These are phyloP conservation scores for Chlamydomonas reinhardtii DNA, from an alignment of 163 green algal genomes.

Conservation along the genomic window DNA sequence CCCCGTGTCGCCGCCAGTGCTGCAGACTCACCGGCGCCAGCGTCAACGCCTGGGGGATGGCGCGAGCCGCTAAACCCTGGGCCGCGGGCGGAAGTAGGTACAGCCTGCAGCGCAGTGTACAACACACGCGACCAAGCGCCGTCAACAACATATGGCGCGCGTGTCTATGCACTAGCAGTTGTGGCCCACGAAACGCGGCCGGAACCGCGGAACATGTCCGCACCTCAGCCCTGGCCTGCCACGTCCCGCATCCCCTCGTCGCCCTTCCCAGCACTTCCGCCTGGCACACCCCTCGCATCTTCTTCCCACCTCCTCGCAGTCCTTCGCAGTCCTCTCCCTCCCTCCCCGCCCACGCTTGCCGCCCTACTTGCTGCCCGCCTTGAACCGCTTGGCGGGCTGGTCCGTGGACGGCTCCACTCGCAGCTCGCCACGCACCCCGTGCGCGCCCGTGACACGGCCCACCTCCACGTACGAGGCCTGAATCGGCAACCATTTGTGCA, in stretches of 20 bases:
- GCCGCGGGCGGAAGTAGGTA: constrained; percentile 27
- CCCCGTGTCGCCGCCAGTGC: too few relatives aligned
- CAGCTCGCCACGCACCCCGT: constrained; percentile 48
- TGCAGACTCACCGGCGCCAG: constrained; percentile 9
- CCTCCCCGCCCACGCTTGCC: not conserved
- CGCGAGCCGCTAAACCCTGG: not conserved
- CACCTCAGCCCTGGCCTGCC: too few relatives aligned
- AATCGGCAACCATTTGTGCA: too few relatives aligned
- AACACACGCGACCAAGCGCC: too few relatives aligned
- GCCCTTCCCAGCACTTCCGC: too few relatives aligned
- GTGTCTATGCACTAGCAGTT: too few relatives aligned
- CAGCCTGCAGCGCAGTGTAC: constrained; percentile 8
- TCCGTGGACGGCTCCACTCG: constrained; percentile 47
- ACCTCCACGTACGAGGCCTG: constrained; percentile 55
- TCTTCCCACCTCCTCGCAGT: too few relatives aligned
- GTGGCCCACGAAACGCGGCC: too few relatives aligned
- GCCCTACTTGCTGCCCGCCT: constrained; percentile 19
- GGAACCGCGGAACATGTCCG: too few relatives aligned
- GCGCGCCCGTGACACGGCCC: constrained; percentile 26
- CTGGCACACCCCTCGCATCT: too few relatives aligned
- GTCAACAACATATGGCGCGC: not conserved
- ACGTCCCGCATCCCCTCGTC: too few relatives aligned
- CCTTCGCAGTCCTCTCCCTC: not conserved
- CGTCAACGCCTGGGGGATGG: not conserved
- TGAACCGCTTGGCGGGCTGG: constrained; percentile 40